phyloP scores from a whole-genome alignment of 2,329 filamentous ascomycete genomes.

The Colletotrichum lini region DNA sequence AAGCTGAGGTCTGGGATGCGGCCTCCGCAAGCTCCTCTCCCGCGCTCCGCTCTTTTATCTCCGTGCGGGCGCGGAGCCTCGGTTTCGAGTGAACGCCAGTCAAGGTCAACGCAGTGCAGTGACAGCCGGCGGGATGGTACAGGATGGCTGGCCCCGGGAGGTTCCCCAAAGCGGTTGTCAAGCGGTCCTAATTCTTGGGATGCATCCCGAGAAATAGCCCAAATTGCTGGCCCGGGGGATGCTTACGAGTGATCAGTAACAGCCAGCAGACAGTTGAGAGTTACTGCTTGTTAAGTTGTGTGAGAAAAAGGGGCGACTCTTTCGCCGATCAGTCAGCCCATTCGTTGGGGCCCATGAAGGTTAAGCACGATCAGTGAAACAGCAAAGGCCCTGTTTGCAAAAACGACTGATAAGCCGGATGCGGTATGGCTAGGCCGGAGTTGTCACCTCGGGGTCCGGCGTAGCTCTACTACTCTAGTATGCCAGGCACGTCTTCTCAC shows the following conservation, averaged over 20 bases:
- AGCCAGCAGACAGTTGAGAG: too few relatives aligned
- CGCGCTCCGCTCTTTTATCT: slow-evolving; percentile 10
- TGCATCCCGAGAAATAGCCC: neutral
- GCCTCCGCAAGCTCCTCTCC: neutral
- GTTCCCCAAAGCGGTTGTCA: too few relatives aligned
- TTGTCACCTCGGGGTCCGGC: neutral
- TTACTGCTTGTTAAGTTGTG: too few relatives aligned
- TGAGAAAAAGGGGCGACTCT: too few relatives aligned
- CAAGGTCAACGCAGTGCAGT: neutral
- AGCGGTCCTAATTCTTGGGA: neutral
- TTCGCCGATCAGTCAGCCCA: too few relatives aligned
- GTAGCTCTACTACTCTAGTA: neutral
- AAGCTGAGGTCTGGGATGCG: slow-evolving; percentile 17
- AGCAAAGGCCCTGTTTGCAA: neutral
- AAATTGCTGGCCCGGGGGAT: neutral
- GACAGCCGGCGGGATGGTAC: neutral
- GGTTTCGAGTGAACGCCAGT: neutral
- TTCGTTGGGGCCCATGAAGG: too few relatives aligned
- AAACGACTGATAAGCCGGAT: neutral
- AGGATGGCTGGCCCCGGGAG: neutral
- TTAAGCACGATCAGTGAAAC: too few relatives aligned
- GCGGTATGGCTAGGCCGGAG: neutral
- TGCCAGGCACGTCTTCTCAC: neutral
- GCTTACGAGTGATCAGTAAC: neutral
- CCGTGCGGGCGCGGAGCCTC: slow-evolving; percentile 5